Percentiles rank a stretch among this genome's conserved stretches.
These are phyloP conservation scores for Amphirosellinia nigrospora DNA, from an alignment of 495 filamentous ascomycete species.

Conservation along the genomic window DNA sequence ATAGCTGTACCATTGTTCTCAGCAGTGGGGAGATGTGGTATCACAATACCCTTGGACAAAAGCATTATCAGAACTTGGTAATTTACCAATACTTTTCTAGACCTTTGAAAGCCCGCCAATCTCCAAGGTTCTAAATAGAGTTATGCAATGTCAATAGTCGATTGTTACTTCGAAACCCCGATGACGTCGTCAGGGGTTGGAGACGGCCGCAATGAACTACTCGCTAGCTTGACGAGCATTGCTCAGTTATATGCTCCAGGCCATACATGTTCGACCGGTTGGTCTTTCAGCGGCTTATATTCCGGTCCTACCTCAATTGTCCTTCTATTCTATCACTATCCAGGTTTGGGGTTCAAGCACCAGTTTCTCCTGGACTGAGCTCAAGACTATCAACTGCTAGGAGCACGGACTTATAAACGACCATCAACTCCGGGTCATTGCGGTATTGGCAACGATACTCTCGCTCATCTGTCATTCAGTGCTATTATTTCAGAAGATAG, in stretches of 20 bases:
- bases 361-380: conserved; percentile 55
- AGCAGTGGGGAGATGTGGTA: too few relatives aligned
- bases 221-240: conserved; percentile 31
- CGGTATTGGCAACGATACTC: conserved; percentile 62
- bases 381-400: conserved; percentile 52
- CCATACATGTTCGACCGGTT: conserved; percentile 34
- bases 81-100: background rate
- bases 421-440: conserved; percentile 46
- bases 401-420: conserved; percentile 41
- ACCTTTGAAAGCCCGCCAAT: background rate
- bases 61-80: background rate
- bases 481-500: conserved; percentile 54
- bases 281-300: conserved; percentile 57
- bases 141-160: conserved; percentile 20
- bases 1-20: too few relatives aligned
- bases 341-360: conserved; percentile 52
- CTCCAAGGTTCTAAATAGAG: too few relatives aligned
- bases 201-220: conserved; percentile 27
- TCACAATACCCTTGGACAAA: too few relatives aligned
- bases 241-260: conserved; percentile 28
- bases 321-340: conserved; percentile 61
- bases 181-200: conserved; percentile 6
- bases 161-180: conserved; percentile 28
- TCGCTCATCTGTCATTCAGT: conserved; percentile 58
- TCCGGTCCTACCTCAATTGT: conserved; percentile 65